A percentile compares a stretch with the other conserved stretches of the same genome.
phyloP scores from a whole-genome alignment of 2,329 filamentous ascomycete species.

The Monosporascus sp. region DNA sequence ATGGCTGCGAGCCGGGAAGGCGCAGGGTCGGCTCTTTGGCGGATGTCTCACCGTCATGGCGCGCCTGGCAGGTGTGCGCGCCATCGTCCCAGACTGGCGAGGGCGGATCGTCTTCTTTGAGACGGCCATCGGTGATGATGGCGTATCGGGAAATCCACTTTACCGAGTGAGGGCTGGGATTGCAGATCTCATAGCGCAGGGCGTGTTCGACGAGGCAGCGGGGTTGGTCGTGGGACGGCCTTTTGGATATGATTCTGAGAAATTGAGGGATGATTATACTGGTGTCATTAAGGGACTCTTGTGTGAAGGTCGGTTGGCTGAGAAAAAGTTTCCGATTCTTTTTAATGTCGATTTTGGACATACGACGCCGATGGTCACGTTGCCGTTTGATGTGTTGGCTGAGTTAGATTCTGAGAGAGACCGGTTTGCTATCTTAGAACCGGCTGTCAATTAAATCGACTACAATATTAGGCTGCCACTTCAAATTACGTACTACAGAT shows the following conservation, averaged over 20 bases:
- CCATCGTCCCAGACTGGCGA: slow-evolving; percentile 31
- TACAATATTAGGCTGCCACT: no score
- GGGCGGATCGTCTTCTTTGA: slow-evolving; percentile 36
- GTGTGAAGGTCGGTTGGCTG: slow-evolving; percentile 27
- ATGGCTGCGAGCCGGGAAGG: slow-evolving; percentile 31
- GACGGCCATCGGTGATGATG: slow-evolving; percentile 29
- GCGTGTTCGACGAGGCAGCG: slow-evolving; percentile 34
- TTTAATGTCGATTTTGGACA: slow-evolving; percentile 39
- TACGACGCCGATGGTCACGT: slow-evolving; percentile 35
- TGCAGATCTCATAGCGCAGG: slow-evolving; percentile 35
- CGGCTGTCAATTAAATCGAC: no score
- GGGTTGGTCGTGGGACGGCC: slow-evolving; percentile 37
- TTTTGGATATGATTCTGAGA: slow-evolving; percentile 32
- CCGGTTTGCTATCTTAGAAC: slow-evolving; percentile 30
- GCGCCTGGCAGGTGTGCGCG: slow-evolving; percentile 28
- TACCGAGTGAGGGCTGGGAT: slow-evolving; percentile 27
- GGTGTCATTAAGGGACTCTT: slow-evolving; percentile 26
- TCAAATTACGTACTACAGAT: no score
- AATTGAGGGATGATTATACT: slow-evolving; percentile 23
- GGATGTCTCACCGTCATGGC: slow-evolving; percentile 35
- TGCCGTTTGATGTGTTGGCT: slow-evolving; percentile 33
- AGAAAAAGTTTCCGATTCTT: slow-evolving; percentile 32
- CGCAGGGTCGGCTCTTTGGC: slow-evolving; percentile 38
- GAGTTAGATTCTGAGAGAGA: slow-evolving; percentile 32
- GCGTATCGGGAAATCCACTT: slow-evolving; percentile 17